Percentiles rank a stretch among this genome's conserved stretches.
Conservation (phyloP, 257 asterid species). For the Fraxinus quadrangulata region DNA sequence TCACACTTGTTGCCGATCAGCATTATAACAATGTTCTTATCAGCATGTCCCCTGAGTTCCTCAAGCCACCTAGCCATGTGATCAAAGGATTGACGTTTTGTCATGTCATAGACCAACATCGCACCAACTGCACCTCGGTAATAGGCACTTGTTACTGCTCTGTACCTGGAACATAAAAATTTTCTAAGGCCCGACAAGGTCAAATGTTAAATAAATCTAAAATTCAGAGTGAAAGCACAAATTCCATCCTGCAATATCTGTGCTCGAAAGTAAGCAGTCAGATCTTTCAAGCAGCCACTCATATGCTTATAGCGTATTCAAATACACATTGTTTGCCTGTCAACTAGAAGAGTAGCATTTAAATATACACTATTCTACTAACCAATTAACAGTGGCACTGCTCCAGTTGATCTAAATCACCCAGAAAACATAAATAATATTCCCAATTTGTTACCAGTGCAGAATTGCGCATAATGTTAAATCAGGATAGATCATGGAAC, state of each 20-base stretch:
- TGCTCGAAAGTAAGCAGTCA: neutral
- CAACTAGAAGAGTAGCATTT: neutral
- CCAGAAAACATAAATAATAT: neutral
- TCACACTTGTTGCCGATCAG: constrained; percentile 79
- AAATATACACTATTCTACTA: neutral
- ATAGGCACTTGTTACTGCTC: constrained; percentile 90
- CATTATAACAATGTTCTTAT: constrained; percentile 83
- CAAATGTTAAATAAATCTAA: neutral
- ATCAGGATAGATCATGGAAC: neutral
- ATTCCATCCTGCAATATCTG: neutral
- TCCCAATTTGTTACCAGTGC: neutral
- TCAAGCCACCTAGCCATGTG: constrained; percentile 93
- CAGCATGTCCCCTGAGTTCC: constrained; percentile 83
- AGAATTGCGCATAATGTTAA: neutral
- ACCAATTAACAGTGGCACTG: neutral
- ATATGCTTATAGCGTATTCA: neutral
- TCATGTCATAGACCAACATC: constrained; percentile 77
- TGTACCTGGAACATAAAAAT: constrained; percentile 46
- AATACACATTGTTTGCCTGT: neutral
- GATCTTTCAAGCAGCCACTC: neutral
- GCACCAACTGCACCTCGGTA: constrained; percentile 97
- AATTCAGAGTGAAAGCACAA: neutral
- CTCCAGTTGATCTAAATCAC: neutral
- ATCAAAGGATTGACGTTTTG: constrained; percentile 85
- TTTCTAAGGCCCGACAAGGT: neutral